Base-by-base conservation (phyloP, 768 basidiomycete genomes). In the Rhodotorula kratochvilovae region DNA sequence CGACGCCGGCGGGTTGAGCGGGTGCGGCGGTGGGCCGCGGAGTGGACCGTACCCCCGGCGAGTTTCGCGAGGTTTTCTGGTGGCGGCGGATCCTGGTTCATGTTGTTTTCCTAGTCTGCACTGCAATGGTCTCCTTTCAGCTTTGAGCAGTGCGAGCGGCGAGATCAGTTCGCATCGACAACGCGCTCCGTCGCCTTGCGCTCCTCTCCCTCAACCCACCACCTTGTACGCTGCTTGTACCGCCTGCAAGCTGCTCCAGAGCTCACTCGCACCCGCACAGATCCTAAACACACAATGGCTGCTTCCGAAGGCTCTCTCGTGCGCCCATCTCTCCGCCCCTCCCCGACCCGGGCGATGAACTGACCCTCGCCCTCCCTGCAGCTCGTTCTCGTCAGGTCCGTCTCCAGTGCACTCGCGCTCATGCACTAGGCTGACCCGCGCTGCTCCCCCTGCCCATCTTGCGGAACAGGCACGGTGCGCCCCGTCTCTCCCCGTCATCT, bases 301-400 rank as follows among this genome's bases (percentile, higher is more conserved):
- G 54, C 64, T 3, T 57, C 58, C 50, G 54, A 66, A 48, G 70
- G 55, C 25, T 63, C 61, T 21, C 70, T 71, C 29, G 70, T 71
- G 43, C 59, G 59, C 31, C 21, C 12, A 5, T 8, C 48, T 48
- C 29, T 6, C 6, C 16, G 36, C n/a, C 25, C 21, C 15, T 15
- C 45, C 15, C 10, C 8, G 36, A 17, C 35, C 23, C 61, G 11
- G 5, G 4, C 61, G 39, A 39, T n/a, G 27, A 43, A 15, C 50
- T 43, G 17, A 33, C 13, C 46, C 11, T 61, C 21, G 16, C 29
- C 33, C 23, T 23, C 16, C 33, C 0, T 11, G 8, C 58, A 72
- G 71, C 57, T 72, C 42, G 71, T 72, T 25, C 66, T 72, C 58
- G 71, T 72, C 62, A 57, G 70, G 70, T 71, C 31, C 33, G 65